Conservation (phyloP, 192 early-diverging fungal species). For the Coemansia sp. region DNA sequence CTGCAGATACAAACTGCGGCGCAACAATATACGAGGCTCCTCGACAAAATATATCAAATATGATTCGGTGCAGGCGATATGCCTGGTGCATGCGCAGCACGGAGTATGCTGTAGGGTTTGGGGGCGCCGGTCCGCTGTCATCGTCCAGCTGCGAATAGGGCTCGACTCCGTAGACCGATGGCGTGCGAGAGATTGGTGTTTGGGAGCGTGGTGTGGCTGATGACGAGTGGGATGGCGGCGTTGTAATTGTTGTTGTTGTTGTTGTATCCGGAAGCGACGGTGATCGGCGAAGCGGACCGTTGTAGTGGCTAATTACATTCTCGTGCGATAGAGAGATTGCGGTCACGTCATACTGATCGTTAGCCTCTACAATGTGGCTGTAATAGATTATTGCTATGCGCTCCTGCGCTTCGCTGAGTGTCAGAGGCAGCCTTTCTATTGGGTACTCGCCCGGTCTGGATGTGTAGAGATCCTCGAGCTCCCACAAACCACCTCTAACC, state of each 20-base stretch:
- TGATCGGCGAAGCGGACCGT: conserved; percentile 22
- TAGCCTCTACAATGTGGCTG: conserved; percentile 1
- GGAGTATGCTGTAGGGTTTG: conserved; percentile 19
- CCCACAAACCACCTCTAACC: conserved; percentile 1
- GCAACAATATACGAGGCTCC: conserved; percentile 38
- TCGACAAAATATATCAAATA: conserved; percentile 44
- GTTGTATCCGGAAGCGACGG: conserved; percentile 20
- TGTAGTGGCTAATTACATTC: conserved; percentile 19
- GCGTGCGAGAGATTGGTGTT: background rate
- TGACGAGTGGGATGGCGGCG: background rate
- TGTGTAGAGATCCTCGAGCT: conserved; percentile 18
- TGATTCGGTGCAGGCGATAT: conserved; percentile 25
- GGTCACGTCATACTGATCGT: background rate
- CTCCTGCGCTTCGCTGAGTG: conserved; percentile 21
- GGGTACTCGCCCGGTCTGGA: background rate
- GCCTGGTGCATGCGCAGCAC: conserved; percentile 41
- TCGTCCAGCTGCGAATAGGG: background rate
- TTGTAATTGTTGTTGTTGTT: background rate
- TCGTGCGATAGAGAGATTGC: conserved; percentile 18
- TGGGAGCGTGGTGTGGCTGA: conserved; percentile 4
- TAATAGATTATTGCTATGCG: conserved; percentile 24
- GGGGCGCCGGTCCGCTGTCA: background rate
- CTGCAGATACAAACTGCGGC: conserved; percentile 16
- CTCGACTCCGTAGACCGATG: conserved; percentile 2
- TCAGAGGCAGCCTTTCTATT: conserved; percentile 9